Evolutionary conservation across 352 stramenopile species (phyloP), one percentile per base, ranked within the genome.

Genomic region (Phytophthora agathidicida): DNA sequence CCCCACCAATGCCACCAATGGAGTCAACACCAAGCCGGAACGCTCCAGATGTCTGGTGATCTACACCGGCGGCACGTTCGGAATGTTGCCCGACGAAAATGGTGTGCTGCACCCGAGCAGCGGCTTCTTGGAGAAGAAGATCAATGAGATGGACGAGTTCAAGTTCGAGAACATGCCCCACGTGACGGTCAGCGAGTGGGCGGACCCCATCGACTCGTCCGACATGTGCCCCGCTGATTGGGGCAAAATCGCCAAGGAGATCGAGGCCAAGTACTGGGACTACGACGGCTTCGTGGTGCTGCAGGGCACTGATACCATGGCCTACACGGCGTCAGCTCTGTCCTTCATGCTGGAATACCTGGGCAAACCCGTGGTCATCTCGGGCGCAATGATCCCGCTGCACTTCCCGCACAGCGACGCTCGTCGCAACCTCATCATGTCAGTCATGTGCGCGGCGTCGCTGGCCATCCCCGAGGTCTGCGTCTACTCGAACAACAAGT

Each of bases 321-420:
- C 96, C 7, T 99, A 99, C 80, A 91, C 90, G 35, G 92, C 96
- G 5, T 97, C 89, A 27, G 96, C 96, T 23, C 72, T 99, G 27
- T 93, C 78, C 35, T 99, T 99, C 75, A 99, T 99, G 96, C 80
- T 99, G 38, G 94, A 98, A 66, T 98, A 98, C 78, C 76, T 99
- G 5, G 93, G 89, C 26, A 99, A 99, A 68, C 91, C 96, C 14
- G 86, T 99, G 2, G 81, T 99, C 13, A 97, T 99, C 59, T 98
- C 96, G 3, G 96, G 96, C 6, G 88, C 77, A 10, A 98, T 99
- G 84, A 98, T 99, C 65, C 97, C 96, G 28, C 73, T 99, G 16
- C 83, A 94, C 39, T 97, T 98, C 71, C 91, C 93, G 1, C 98
- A 99, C 75, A 99, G 97, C 68, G 97, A 99, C 67, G 97, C 96